Evolutionary conservation across 2,329 filamentous ascomycete genomes (phyloP), one percentile per base, ranked within the genome.

Genomic region (Metarhizium brunneum): DNA sequence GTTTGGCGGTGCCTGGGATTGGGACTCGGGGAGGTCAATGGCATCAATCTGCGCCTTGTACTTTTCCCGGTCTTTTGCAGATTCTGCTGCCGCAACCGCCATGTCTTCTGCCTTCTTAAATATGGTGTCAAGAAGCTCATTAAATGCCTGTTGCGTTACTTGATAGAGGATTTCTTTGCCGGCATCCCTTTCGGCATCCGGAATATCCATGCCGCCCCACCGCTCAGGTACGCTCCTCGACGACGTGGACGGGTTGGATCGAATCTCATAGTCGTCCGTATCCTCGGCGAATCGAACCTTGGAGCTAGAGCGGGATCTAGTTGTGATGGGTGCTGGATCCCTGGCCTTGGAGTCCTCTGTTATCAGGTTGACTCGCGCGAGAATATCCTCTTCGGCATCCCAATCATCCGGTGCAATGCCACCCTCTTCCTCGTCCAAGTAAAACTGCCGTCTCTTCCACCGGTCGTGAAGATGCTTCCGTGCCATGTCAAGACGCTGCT

Each of bases 91-190:
- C 54, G 83, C 79, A 57, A 94, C 72, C 1, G 90, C 85, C 18
- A 89, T 69, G 59, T 92, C 85, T 69, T 97, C 92, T 60, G 87
- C 86, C 4, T 80, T 77, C 62, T 87, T 87, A 74, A 99, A 99
- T 0, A 99, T 77, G 1, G 85, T 80, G 65, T 97, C 90, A 0
- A 99, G 81, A 2, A 97, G 76, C 70, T 97, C 91, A 65, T 97
- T 96, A 73, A 96, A 90, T 0, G 90, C 70, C 69, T 96, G 88
- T 69, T 96, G 91, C 0, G 90, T 91, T 36, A 95, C 85, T 68
- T 96, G 89, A 65, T 95, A 96, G 1, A 97, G 75, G 4, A 96
- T 87, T 66, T 97, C 90, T 62, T 87, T 90, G 42, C 90, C 90
- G 6, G 90, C 85, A 67, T 96, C 91, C 57, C 81, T 81, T 68